Evolutionary conservation across 1,284 basidiomycete species (phyloP).

Genomic region (Sanghuangporus sanghuang): DNA sequence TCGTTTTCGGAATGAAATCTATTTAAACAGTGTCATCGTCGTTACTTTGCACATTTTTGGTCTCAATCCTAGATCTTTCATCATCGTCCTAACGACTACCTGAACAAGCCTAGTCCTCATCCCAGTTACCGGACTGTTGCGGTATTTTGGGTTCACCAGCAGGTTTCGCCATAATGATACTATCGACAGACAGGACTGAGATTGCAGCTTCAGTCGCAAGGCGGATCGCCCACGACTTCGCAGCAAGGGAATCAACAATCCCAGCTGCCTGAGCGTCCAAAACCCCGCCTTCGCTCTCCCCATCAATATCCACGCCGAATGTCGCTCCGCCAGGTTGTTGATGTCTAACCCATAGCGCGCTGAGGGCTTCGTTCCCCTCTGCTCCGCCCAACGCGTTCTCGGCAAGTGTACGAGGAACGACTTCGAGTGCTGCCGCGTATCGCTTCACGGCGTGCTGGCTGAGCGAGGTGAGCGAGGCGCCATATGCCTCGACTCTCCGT

Average conservation of each 20-base stretch:
- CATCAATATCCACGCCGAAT: conserved; percentile 94
- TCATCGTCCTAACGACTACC: neutral
- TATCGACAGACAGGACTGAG: conserved; percentile 92
- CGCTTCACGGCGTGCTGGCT: conserved; percentile 93
- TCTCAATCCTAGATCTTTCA: neutral
- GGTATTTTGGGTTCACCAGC: conserved; percentile 84
- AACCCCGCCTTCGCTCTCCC: conserved; percentile 69
- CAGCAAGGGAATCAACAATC: conserved; percentile 82
- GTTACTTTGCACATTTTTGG: neutral
- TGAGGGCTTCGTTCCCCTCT: conserved; percentile 90
- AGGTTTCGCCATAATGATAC: conserved; percentile 96
- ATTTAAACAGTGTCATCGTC: no score
- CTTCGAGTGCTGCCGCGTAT: conserved; percentile 88
- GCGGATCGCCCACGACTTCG: conserved; percentile 86
- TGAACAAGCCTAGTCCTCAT: conserved; percentile 44
- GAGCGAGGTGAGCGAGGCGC: conserved; percentile 85
- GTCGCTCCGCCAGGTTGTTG: conserved; percentile 62
- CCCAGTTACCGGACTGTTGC: conserved; percentile 80
- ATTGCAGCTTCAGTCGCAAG: conserved; percentile 93
- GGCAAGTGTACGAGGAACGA: conserved; percentile 89
- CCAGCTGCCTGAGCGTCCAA: conserved; percentile 55
- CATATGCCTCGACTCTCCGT: conserved; percentile 79
- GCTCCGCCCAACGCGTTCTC: conserved; percentile 92
- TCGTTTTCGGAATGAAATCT: no score
- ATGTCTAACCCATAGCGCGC: conserved; percentile 87